Evolutionary conservation across 805 yeast genomes (phyloP).

Genomic region (Saccharomycopsis sp.): DNA sequence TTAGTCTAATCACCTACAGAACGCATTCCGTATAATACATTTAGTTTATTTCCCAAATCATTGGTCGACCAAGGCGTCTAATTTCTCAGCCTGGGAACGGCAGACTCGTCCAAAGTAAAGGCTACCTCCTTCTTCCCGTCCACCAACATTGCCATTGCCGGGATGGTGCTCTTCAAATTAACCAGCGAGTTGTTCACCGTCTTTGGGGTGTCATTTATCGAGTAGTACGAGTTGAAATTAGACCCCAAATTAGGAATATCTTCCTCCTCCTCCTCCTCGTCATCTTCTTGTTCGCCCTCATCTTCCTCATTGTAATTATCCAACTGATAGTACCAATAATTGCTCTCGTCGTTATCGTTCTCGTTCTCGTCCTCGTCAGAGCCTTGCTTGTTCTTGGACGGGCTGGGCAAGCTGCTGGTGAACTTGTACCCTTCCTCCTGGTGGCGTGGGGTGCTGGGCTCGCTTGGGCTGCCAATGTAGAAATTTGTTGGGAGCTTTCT

Average conservation of each 20-base stretch:
- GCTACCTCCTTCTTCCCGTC: no score
- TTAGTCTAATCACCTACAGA: no score
- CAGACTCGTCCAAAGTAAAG: no score
- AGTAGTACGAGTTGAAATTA: no score
- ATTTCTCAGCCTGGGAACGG: no score
- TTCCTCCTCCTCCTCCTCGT: neutral
- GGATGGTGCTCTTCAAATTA: no score
- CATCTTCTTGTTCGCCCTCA: constrained; percentile 5
- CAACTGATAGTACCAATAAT: constrained; percentile 18
- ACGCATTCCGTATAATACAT: no score
- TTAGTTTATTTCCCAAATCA: neutral
- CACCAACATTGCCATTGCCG: no score
- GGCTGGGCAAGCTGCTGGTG: neutral
- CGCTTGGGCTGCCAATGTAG: constrained; percentile 16
- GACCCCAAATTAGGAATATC: no score
- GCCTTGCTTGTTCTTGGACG: neutral
- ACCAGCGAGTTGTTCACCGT: no score
- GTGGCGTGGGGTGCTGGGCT: constrained; percentile 9
- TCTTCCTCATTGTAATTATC: constrained; percentile 13
- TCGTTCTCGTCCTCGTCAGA: constrained; percentile 2
- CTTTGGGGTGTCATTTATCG: no score
- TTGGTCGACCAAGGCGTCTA: no score
- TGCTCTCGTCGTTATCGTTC: constrained; percentile 6
- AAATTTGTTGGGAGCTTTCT: constrained; percentile 9
- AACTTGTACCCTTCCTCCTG: neutral